These are phyloP conservation scores for Yamadazyma epiphylla DNA, from an alignment of 1,139 yeast genomes.

Conservation along the genomic window DNA sequence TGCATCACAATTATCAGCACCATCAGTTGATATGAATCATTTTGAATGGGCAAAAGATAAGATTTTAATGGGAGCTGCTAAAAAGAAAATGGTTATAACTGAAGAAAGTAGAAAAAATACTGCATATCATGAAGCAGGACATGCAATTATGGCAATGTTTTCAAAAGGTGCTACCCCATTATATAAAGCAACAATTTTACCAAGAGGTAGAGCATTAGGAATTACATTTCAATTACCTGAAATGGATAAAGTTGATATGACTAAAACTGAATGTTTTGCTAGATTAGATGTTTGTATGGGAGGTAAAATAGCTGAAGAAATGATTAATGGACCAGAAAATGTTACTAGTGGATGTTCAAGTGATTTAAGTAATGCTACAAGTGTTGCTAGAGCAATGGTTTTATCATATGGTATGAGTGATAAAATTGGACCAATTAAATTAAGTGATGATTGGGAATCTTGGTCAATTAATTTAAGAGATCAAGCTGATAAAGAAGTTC, in stretches of 20 bases:
- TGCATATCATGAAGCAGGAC: conserved; percentile 99
- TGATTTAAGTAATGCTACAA: conserved; percentile 85
- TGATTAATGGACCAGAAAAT: conserved; percentile 84
- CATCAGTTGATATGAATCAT: conserved; percentile 85
- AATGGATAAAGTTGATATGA: conserved; percentile 95
- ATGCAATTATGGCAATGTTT: conserved; percentile 95
- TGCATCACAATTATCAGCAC: conserved; percentile 90
- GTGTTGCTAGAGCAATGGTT: conserved; percentile 95
- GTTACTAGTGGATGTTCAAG: conserved; percentile 95
- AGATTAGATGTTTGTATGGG: conserved; percentile 98
- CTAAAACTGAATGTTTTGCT: conserved; percentile 85
- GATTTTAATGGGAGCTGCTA: conserved; percentile 96
- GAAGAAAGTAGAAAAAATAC: conserved; percentile 92
- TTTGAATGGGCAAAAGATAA: conserved; percentile 99
- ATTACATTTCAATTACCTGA: conserved; percentile 96
- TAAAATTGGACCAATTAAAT: conserved; percentile 84
- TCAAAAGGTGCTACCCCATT: conserved; percentile 95
- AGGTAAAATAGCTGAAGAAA: conserved; percentile 95
- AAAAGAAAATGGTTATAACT: conserved; percentile 94
- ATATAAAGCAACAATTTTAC: conserved; percentile 94
- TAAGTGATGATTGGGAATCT: conserved; percentile 85
- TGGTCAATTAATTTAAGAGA: conserved; percentile 91
- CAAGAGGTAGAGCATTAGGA: conserved; percentile 95
- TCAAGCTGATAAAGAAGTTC: conserved; percentile 88
- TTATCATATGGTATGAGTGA: conserved; percentile 96